Conservation (phyloP, 768 basidiomycete genomes). For the Naganishia antarctica region DNA sequence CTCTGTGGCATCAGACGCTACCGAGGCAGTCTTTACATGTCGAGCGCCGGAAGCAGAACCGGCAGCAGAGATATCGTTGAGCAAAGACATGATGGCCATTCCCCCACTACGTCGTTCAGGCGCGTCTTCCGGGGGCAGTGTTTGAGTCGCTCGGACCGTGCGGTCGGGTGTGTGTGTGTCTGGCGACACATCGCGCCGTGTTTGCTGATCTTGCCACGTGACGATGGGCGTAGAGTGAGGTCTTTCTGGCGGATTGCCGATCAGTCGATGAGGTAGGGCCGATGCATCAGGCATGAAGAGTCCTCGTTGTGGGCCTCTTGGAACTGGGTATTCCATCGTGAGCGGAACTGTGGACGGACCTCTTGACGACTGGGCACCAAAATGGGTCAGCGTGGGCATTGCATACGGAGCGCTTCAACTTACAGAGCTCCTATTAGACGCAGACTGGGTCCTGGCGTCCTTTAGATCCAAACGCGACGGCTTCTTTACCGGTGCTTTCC, state of each 20-base stretch:
- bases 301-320: conserved; percentile 4
- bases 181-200: neutral
- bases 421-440: conserved; percentile 7
- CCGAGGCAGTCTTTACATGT: neutral
- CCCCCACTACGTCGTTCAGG: conserved; percentile 10
- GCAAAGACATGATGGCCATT: conserved; percentile 24
- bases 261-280: conserved; percentile 1
- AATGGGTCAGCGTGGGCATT: no score
- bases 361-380: conserved; percentile 10
- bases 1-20: conserved; percentile 24
- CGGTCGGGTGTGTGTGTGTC: neutral
- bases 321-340: neutral
- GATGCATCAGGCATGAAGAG: conserved; percentile 5
- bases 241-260: conserved; percentile 15
- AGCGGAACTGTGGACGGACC: conserved; percentile 10
- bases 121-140: conserved; percentile 4
- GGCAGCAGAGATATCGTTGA: neutral
- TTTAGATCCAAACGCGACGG: neutral
- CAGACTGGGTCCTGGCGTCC: neutral
- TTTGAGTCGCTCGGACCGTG: neutral
- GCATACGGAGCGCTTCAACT: no score
- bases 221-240: conserved; percentile 12
- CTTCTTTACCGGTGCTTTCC: conserved; percentile 2
- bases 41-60: no score
- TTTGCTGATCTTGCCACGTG: conserved; percentile 14